phyloP scores from a whole-genome alignment of 768 basidiomycete species.

The Tricholoma flavovirens region DNA sequence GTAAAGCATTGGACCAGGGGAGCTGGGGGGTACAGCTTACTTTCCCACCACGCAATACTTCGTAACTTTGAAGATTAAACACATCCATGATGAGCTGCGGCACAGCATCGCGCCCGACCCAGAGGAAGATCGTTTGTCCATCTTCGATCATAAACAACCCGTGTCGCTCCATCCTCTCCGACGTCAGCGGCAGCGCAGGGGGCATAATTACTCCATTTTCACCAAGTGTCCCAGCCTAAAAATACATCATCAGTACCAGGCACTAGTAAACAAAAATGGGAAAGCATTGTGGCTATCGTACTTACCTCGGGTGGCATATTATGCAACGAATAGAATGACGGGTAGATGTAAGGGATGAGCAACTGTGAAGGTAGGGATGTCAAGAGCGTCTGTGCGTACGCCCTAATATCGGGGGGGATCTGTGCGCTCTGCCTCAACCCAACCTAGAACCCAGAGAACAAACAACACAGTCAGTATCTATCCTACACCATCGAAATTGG shows the following conservation, averaged over 20 bases:
- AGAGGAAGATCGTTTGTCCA: constrained; percentile 95
- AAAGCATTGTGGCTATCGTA: neutral
- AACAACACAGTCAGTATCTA: neutral
- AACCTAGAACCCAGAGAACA: constrained; percentile 45
- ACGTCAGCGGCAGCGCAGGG: constrained; percentile 81
- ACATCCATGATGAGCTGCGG: constrained; percentile 92
- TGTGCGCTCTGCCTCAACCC: constrained; percentile 94
- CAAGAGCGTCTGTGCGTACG: constrained; percentile 90
- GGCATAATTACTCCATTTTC: constrained; percentile 88
- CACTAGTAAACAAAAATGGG: neutral
- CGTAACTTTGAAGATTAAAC: constrained; percentile 85
- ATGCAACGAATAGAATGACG: constrained; percentile 92
- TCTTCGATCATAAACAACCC: constrained; percentile 97
- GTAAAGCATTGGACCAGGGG: neutral
- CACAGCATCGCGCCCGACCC: constrained; percentile 98
- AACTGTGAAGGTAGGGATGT: constrained; percentile 88
- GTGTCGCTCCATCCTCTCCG: constrained; percentile 92
- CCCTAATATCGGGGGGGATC: constrained; percentile 93
- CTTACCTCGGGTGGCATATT: constrained; percentile 90
- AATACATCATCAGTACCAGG: constrained; percentile 7
- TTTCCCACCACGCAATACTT: constrained; percentile 90
- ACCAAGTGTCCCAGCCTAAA: constrained; percentile 83
- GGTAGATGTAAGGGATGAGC: constrained; percentile 91
- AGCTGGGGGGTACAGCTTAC: constrained; percentile 33
- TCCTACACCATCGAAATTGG: neutral